Conservation (phyloP, 768 basidiomycete genomes). For the Pseudohyphozyma bogoriensis region DNA sequence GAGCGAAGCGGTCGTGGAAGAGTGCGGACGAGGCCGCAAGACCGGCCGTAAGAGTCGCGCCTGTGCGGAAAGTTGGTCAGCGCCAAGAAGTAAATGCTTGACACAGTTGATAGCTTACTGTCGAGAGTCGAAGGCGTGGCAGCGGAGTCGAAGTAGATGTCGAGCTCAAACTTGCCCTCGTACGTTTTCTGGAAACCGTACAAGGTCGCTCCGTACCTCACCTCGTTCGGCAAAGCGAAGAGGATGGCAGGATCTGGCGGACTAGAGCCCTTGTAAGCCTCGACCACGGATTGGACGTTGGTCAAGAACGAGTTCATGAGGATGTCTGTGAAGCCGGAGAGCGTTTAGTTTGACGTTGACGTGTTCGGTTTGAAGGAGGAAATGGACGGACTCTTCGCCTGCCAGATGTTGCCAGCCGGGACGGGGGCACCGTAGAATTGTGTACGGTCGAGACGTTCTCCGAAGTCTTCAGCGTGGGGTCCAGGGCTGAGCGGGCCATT, state of each 20-base stretch:
- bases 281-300: constrained; percentile 49
- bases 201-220: constrained; percentile 62
- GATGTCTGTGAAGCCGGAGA: constrained; percentile 43
- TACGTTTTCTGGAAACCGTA: constrained; percentile 79
- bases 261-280: constrained; percentile 43
- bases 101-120: constrained; percentile 52
- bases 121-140: constrained; percentile 42
- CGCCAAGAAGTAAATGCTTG: neutral
- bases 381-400: constrained; percentile 19
- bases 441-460: constrained; percentile 21
- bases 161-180: constrained; percentile 77
- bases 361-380: neutral
- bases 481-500: constrained; percentile 6
- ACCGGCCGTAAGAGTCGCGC: constrained; percentile 55
- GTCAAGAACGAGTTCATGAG: constrained; percentile 54
- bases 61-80: constrained; percentile 41
- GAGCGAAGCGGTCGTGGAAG: constrained; percentile 58
- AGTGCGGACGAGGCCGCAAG: constrained; percentile 54
- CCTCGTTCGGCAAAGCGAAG: constrained; percentile 65
- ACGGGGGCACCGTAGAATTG: constrained; percentile 19
- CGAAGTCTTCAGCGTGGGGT: constrained; percentile 27
- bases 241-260: constrained; percentile 72
- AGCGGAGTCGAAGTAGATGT: constrained; percentile 73
- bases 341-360: neutral
- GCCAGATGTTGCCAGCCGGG: constrained; percentile 24